phyloP scores from a whole-genome alignment of 1,139 yeast species.

The Taphrina sp. region DNA sequence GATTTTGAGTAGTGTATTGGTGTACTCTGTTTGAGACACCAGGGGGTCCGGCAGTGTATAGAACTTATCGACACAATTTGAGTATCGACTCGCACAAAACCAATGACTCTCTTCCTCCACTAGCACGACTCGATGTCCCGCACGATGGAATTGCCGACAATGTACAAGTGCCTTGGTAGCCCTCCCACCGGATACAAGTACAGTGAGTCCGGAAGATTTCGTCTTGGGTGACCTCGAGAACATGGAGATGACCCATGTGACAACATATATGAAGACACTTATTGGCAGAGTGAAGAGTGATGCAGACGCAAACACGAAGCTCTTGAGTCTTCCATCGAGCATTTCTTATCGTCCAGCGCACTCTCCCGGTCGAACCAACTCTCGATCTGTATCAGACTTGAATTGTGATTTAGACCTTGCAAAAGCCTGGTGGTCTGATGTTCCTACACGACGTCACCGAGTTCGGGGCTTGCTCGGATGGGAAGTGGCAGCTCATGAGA shows the following conservation, averaged over 20 bases:
- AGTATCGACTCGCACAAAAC: slow-evolving; percentile 13
- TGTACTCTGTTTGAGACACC: slow-evolving; percentile 2
- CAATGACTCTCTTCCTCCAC: slow-evolving; percentile 19
- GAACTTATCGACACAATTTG: slow-evolving; percentile 18
- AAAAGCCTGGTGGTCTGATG: too few relatives aligned
- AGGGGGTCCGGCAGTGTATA: slow-evolving; percentile 16
- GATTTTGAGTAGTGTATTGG: slow-evolving; percentile 8
- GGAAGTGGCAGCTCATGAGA: too few relatives aligned
- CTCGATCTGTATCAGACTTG: too few relatives aligned
- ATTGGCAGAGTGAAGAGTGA: slow-evolving; percentile 10
- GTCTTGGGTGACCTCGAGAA: slow-evolving; percentile 1
- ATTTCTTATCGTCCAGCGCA: too few relatives aligned
- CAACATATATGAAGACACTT: slow-evolving; percentile 4
- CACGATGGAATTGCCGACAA: slow-evolving; percentile 15
- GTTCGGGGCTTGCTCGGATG: too few relatives aligned
- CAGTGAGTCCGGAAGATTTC: slow-evolving; percentile 7
- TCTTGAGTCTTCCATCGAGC: slow-evolving; percentile 14
- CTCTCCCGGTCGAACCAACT: too few relatives aligned
- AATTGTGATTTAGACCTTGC: too few relatives aligned
- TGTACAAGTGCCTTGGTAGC: slow-evolving; percentile 20
- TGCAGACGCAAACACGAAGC: slow-evolving; percentile 4
- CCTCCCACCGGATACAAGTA: slow-evolving; percentile 21
- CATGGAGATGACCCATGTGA: slow-evolving; percentile 8
- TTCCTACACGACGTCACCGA: too few relatives aligned
- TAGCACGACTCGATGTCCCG: slow-evolving; percentile 16